These are phyloP conservation scores for Calonectria multiphialidica DNA, from an alignment of 2,329 filamentous ascomycete genomes.

Conservation along the genomic window DNA sequence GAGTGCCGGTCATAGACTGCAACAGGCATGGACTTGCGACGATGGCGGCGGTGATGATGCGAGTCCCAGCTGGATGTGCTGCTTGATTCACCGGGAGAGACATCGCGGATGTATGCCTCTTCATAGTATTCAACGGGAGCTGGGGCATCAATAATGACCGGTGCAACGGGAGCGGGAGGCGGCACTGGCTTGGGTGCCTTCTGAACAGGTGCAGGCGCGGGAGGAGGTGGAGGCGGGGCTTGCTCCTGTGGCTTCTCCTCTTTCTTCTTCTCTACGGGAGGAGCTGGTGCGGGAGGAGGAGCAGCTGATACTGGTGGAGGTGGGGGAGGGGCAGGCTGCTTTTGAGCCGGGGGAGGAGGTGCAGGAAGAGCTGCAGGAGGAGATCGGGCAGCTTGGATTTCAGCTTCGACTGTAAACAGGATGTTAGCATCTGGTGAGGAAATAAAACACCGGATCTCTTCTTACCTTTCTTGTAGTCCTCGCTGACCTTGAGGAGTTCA, in stretches of 20 bases:
- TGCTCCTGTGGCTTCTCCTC: not conserved
- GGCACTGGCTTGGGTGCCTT: slow-evolving; percentile 25
- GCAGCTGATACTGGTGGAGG: slow-evolving; percentile 30
- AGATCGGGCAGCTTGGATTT: slow-evolving; percentile 29
- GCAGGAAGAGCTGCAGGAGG: slow-evolving; percentile 45
- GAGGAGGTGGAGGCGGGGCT: slow-evolving; percentile 32
- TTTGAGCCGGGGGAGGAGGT: slow-evolving; percentile 20
- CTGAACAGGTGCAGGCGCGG: slow-evolving; percentile 4
- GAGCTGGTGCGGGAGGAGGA: slow-evolving; percentile 32
- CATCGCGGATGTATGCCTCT: slow-evolving; percentile 61
- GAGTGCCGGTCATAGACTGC: slow-evolving; percentile 53
- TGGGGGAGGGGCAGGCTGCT: slow-evolving; percentile 25
- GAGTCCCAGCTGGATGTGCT: slow-evolving; percentile 51
- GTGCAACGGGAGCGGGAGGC: slow-evolving; percentile 39
- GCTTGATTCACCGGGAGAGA: slow-evolving; percentile 59
- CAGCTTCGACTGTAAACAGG: slow-evolving; percentile 22
- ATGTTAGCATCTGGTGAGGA: slow-evolving; percentile 7
- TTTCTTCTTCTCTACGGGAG: slow-evolving; percentile 8
- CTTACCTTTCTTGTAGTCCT: slow-evolving; percentile 76
- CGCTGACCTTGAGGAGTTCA: slow-evolving; percentile 85
- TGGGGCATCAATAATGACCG: slow-evolving; percentile 49
- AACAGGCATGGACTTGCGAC: slow-evolving; percentile 43
- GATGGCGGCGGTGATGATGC: slow-evolving; percentile 43
- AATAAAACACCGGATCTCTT: not conserved
- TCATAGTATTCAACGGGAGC: slow-evolving; percentile 57